Percentiles rank a stretch among this genome's conserved stretches.
Conservation (phyloP, 306 rosid genomes). For the Vigna nakashimae region DNA sequence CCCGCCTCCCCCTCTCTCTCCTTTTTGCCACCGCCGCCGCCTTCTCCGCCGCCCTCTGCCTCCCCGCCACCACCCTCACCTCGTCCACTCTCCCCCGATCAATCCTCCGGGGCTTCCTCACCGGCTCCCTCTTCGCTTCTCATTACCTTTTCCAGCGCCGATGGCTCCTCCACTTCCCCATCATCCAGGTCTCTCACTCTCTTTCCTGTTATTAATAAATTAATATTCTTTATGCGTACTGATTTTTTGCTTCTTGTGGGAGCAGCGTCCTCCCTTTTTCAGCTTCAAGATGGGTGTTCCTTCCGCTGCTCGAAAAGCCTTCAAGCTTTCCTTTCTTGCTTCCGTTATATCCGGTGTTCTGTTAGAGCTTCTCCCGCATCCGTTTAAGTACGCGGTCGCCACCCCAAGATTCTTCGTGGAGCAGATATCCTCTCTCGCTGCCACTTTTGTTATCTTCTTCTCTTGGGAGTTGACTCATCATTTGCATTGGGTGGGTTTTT, state of each 20-base stretch:
- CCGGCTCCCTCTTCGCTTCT: conserved; percentile 56
- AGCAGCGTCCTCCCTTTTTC: conserved; percentile 90
- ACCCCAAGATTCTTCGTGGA: conserved; percentile 49
- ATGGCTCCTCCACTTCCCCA: conserved; percentile 89
- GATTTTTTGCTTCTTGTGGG: conserved; percentile 2
- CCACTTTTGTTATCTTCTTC: conserved; percentile 68
- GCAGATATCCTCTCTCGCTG: conserved; percentile 60
- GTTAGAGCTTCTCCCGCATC: conserved; percentile 59
- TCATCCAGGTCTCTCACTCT: conserved; percentile 71
- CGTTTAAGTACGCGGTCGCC: conserved; percentile 50
- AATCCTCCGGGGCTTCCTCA: not conserved
- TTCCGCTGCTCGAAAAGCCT: conserved; percentile 63
- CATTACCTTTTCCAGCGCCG: conserved; percentile 71
- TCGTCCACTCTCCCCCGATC: conserved; percentile 41
- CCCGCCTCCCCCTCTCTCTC: conserved; percentile 58
- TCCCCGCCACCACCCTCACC: conserved; percentile 49
- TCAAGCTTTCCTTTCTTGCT: conserved; percentile 72
- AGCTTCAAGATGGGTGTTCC: conserved; percentile 96
- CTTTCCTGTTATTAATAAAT: not conserved
- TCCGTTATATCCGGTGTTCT: conserved; percentile 60
- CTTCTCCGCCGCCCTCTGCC: conserved; percentile 55
- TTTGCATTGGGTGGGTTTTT: conserved; percentile 74
- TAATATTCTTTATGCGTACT: too few species aligned
- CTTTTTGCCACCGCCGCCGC: conserved; percentile 46
- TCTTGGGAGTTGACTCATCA: conserved; percentile 92